Percentiles rank a stretch among this genome's conserved stretches.
Conservation (phyloP, 2,329 filamentous ascomycete species). For the Aquanectria penicillioides region DNA sequence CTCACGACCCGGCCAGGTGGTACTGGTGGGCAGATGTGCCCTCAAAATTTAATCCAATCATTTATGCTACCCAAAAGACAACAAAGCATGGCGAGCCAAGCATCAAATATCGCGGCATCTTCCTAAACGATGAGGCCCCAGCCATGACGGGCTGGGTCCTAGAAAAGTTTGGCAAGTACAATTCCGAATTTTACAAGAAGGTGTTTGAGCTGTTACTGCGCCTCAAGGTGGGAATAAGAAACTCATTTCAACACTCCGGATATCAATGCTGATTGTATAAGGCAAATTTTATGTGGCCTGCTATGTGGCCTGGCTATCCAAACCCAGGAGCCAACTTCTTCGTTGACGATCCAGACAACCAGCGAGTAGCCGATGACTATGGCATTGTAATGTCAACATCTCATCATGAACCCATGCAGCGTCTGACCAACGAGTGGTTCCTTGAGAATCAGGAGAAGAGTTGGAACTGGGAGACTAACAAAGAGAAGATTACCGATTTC, state of each 20-base stretch:
- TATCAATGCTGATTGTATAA: too few species aligned
- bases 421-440: constrained; percentile 62
- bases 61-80: constrained; percentile 10
- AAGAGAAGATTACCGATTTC: constrained; percentile 63
- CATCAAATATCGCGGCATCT: constrained; percentile 69
- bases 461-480: constrained; percentile 70
- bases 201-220: constrained; percentile 66
- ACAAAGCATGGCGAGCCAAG: constrained; percentile 58
- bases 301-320: constrained; percentile 67
- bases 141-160: constrained; percentile 65
- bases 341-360: constrained; percentile 73
- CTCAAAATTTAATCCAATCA: background rate
- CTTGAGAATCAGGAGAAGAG: constrained; percentile 53
- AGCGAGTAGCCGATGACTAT: constrained; percentile 73
- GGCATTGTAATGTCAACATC: constrained; percentile 72
- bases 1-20: constrained; percentile 63
- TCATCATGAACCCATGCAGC: constrained; percentile 73
- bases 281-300: constrained; percentile 80
- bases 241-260: too few species aligned
- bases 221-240: constrained; percentile 24
- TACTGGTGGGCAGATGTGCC: constrained; percentile 38
- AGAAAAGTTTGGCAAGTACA: constrained; percentile 59
- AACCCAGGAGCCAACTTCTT: constrained; percentile 68
- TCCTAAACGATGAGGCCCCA: constrained; percentile 65
- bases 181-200: constrained; percentile 66